Evolutionary conservation across 164 flowering plant genomes (phyloP), one percentile per base, ranked within the genome.

Genomic region (Warburgia ugandensis): DNA sequence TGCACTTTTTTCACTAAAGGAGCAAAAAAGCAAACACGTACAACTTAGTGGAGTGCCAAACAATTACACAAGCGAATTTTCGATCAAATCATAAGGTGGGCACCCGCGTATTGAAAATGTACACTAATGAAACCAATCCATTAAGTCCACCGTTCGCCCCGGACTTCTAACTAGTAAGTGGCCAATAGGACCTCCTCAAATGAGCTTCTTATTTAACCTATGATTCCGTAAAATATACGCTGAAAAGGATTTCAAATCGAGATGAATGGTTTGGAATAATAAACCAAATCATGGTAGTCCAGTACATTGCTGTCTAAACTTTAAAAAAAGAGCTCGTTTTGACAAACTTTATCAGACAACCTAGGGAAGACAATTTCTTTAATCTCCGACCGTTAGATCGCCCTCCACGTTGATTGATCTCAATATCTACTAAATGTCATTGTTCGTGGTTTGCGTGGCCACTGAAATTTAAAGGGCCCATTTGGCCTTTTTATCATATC

Each of bases 91-190:
- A n/a, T n/a, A n/a, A n/a, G n/a, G n/a, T n/a, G n/a, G n/a, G n/a
- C n/a, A n/a, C n/a, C n/a, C n/a, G n/a, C n/a, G n/a, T n/a, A n/a
- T n/a, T n/a, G n/a, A n/a, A n/a, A n/a, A n/a, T n/a, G n/a, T n/a
- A n/a, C n/a, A n/a, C n/a, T n/a, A n/a, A n/a, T n/a, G n/a, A 45
- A 45, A 45, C 48, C 48, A 31, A 45, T 31, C 31, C 22, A 44
- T 31, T 14, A 43, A 25, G 11, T 29, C 48, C 23, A 44, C 26
- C 48, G 26, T 25, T 29, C n/a, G n/a, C 42, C 19, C 6, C 5
- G 3, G 5, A 17, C 42, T 49, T 23, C 7, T 32, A 14, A 5
- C 52, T 6, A 30, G 1, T 36, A 13, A 36, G 31, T 50, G 40
- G 33, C 50, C 50, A 28, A 48, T 48, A 14, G 35, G 51, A 48